These are phyloP conservation scores for Penicillium sumatraense DNA, from an alignment of 2,329 filamentous ascomycete species.

Conservation along the genomic window DNA sequence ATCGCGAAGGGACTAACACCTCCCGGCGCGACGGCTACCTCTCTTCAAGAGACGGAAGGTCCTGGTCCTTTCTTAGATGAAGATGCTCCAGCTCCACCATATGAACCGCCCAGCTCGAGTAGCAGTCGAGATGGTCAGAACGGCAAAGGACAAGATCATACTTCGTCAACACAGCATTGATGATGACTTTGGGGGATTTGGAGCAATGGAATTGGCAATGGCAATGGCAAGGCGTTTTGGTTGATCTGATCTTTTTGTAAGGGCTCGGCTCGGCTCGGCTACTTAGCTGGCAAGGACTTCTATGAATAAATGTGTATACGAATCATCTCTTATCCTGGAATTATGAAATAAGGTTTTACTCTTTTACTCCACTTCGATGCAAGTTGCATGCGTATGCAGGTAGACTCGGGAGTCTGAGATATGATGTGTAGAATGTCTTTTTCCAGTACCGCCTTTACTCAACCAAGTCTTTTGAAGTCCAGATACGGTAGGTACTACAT, in stretches of 20 bases:
- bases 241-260: too few relatives aligned
- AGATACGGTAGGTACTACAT: too few relatives aligned
- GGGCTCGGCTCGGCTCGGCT: too few relatives aligned
- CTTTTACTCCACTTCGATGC: not conserved
- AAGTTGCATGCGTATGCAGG: too few relatives aligned
- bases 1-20: constrained; percentile 13
- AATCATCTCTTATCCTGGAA: constrained; percentile 1
- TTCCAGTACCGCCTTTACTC: too few relatives aligned
- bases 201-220: not conserved
- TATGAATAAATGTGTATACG: constrained; percentile 15
- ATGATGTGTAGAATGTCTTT: too few relatives aligned
- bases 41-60: constrained; percentile 17
- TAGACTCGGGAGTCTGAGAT: too few relatives aligned
- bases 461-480: too few relatives aligned
- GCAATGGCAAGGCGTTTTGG: not conserved
- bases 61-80: constrained; percentile 19
- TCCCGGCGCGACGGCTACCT: constrained; percentile 20
- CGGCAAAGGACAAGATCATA: constrained; percentile 14
- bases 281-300: too few relatives aligned
- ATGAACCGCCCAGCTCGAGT: constrained; percentile 28
- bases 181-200: not conserved
- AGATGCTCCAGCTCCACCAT: constrained; percentile 29
- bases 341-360: not conserved
- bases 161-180: constrained; percentile 6
- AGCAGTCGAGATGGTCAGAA: constrained; percentile 24